Evolutionary conservation across 2,329 filamentous ascomycete species (phyloP).

Genomic region (Arachnopeziza araneosa): DNA sequence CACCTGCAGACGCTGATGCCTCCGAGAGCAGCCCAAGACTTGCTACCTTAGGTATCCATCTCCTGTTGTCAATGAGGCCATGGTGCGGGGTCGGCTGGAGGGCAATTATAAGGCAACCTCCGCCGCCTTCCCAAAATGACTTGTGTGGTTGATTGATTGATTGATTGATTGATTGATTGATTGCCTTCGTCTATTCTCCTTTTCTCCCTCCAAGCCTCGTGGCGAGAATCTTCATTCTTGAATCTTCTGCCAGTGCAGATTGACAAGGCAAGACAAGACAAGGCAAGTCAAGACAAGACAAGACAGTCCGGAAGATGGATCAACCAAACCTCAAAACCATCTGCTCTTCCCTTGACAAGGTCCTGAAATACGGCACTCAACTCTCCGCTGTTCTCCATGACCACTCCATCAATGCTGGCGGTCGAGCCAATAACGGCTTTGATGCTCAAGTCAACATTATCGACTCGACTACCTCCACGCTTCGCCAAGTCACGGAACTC

Average conservation of each 20-base stretch:
- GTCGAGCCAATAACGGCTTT: not conserved
- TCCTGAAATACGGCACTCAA: not conserved
- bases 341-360: not conserved
- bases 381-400: not conserved
- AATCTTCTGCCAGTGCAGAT: too few relatives aligned
- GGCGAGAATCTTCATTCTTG: too few relatives aligned
- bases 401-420: not conserved
- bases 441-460: conserved; percentile 17
- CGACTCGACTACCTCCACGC: conserved; percentile 14
- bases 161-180: too few relatives aligned
- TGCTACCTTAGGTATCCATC: not conserved
- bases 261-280: too few relatives aligned
- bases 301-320: not conserved
- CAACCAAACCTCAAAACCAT: not conserved
- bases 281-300: too few relatives aligned
- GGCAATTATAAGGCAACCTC: not conserved
- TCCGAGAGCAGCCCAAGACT: not conserved
- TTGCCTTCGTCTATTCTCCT: too few relatives aligned
- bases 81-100: not conserved
- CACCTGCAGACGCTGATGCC: too few relatives aligned
- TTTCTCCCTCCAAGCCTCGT: too few relatives aligned
- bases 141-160: too few relatives aligned
- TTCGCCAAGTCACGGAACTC: conserved; percentile 17
- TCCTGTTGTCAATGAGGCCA: too few relatives aligned
- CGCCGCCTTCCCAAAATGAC: not conserved